Evolutionary conservation across 495 filamentous ascomycete species (phyloP), one percentile per base, ranked within the genome.

Genomic region (Staphylotrichum tortipilum): DNA sequence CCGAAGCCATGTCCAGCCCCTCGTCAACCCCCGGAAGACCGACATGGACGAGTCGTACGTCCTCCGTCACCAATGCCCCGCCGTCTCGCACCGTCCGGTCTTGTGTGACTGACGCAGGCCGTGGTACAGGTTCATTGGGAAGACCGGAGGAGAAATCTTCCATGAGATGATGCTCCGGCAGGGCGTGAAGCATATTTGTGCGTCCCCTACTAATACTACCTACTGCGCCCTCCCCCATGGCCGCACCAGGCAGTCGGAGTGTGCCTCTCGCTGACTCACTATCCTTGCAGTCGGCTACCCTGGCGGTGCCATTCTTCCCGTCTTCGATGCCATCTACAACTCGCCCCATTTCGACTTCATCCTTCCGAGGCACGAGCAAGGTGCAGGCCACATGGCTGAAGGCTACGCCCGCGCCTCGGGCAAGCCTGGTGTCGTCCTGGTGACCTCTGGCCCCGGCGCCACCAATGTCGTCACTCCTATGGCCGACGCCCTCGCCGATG

Each of bases 141-240:
- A 88, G 74, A 94, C 78, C 42, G 94, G 94, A 66, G 92, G 92
- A 61, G 83, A 95, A 64, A 97, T 98, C 53, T 95, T 98, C 74
- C 89, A 98, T 61, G 90, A 98, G 70, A 97, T 98, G 92, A 95
- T 98, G 88, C 78, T 89, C 34, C 75, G 92, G 61, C 88, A 90
- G 53, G 80, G 74, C 53, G 94, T 98, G 24, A 90, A 95, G 73
- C 86, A 94, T 68, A 75, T 96, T 60, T 94, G 86, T 89, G 73
- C 66, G 84, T 86, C 59, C 38, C 21, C 38, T 40, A 26, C 57
- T 50, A 37, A 30, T 31, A 12, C 43, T 17, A n/a, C 18, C 11
- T 18, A n/a, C n/a, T n/a, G n/a, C n/a, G n/a, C n/a, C n/a, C n/a
- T n/a, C n/a, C n/a, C n/a, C n/a, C n/a, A n/a, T n/a, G n/a, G n/a